Conservation (phyloP, 2,329 filamentous ascomycete species). For the Talaromyces marneffei region DNA sequence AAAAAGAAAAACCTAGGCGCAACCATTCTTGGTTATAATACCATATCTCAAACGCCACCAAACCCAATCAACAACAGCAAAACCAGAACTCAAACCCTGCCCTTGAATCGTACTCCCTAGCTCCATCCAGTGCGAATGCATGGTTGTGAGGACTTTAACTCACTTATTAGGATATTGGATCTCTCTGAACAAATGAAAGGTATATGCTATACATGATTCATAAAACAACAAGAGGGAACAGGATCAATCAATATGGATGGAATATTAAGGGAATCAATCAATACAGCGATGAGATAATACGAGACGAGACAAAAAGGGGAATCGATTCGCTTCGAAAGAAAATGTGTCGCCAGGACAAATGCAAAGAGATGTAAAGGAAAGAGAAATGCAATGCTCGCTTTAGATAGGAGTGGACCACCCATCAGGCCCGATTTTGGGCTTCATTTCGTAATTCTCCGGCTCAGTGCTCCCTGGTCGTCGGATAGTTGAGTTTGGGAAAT, state of each 20-base stretch:
- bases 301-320: neutral
- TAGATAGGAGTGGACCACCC: constrained; percentile 35
- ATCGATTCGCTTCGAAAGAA: constrained; percentile 2
- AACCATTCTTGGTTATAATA: neutral
- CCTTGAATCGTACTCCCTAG: constrained; percentile 6
- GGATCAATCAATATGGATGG: neutral
- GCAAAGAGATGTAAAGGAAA: constrained; percentile 15
- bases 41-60: neutral
- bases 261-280: neutral
- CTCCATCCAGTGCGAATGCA: constrained; percentile 14
- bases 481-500: constrained; percentile 64
- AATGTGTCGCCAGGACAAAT: constrained; percentile 15
- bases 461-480: constrained; percentile 72
- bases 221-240: neutral
- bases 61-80: neutral
- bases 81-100: neutral
- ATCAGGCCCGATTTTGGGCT: constrained; percentile 40
- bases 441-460: constrained; percentile 60
- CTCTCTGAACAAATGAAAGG: constrained; percentile 16
- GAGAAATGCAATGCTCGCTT: neutral
- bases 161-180: constrained; percentile 6
- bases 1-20: neutral
- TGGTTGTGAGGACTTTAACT: neutral
- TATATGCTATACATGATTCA: constrained; percentile 5
- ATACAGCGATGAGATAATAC: neutral